Evolutionary conservation across 495 filamentous ascomycete genomes (phyloP).

Genomic region (Trichoderma gamsii): DNA sequence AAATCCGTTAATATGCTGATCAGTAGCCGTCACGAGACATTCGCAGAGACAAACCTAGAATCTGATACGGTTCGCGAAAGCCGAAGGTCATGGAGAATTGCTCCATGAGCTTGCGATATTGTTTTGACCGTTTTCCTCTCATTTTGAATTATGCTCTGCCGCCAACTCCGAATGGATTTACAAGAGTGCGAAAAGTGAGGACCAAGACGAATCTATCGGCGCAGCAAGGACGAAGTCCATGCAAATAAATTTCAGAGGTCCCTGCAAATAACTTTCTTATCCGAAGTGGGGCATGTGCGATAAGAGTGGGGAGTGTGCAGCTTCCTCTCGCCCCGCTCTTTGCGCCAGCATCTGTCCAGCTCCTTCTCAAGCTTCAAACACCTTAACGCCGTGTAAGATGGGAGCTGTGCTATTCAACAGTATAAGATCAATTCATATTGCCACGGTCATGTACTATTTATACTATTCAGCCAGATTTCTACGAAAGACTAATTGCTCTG

Average conservation of each 20-base stretch:
- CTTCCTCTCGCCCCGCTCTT: neutral
- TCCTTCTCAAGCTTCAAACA: neutral
- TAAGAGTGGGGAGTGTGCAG: too few species aligned
- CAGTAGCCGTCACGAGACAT: neutral
- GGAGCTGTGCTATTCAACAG: neutral
- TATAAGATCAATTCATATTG: neutral
- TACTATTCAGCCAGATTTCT: too few species aligned
- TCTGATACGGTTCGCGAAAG: conserved; percentile 91
- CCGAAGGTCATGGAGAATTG: conserved; percentile 77
- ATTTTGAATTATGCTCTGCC: neutral
- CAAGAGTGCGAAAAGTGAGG: neutral
- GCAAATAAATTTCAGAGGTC: neutral
- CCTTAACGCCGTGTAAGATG: neutral
- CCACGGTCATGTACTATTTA: neutral
- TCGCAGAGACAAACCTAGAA: conserved; percentile 52
- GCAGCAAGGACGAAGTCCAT: neutral
- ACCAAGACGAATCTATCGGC: neutral
- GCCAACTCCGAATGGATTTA: neutral
- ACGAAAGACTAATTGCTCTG: too few species aligned
- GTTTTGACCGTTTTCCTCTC: conserved; percentile 79
- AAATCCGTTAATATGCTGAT: neutral
- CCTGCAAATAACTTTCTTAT: too few species aligned
- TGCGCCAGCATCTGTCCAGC: neutral
- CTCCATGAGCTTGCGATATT: conserved; percentile 94
- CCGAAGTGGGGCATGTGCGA: neutral